These are phyloP conservation scores for Ophiosphaerella narmari DNA, from an alignment of 2,329 filamentous ascomycete genomes.

Conservation along the genomic window DNA sequence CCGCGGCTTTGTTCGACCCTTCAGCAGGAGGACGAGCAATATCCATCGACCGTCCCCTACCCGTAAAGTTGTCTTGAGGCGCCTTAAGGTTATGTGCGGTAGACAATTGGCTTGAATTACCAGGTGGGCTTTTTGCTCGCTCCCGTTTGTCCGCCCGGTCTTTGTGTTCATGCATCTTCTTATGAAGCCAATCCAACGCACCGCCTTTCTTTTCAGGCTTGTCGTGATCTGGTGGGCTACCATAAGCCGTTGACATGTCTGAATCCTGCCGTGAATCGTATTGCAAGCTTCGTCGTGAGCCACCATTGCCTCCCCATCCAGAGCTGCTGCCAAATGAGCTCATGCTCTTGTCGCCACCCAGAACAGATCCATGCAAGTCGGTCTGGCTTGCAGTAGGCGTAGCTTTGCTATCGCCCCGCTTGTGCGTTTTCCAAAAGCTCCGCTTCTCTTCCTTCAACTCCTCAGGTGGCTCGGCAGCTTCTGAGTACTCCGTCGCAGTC, in stretches of 20 bases:
- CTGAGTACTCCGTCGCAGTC: constrained; percentile 76
- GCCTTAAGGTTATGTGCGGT: constrained; percentile 24
- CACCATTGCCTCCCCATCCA: constrained; percentile 28
- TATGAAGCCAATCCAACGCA: constrained; percentile 67
- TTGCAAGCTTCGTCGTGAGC: constrained; percentile 36
- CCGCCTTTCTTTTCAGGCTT: constrained; percentile 59
- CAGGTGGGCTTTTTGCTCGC: constrained; percentile 57
- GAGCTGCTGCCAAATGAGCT: constrained; percentile 45
- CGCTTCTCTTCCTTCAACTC: constrained; percentile 64
- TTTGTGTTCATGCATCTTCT: constrained; percentile 65
- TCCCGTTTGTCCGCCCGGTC: constrained; percentile 59
- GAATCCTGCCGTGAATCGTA: constrained; percentile 35
- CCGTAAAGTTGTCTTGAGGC: constrained; percentile 19
- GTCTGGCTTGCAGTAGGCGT: constrained; percentile 44
- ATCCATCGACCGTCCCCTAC: constrained; percentile 36
- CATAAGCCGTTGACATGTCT: constrained; percentile 38
- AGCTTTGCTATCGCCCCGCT: constrained; percentile 40
- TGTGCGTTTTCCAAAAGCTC: constrained; percentile 72
- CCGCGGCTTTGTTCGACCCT: constrained; percentile 24
- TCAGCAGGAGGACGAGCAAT: constrained; percentile 20
- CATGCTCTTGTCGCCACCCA: constrained; percentile 46
- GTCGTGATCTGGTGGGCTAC: constrained; percentile 36
- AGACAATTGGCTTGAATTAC: constrained; percentile 28
- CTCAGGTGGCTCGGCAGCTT: constrained; percentile 72
- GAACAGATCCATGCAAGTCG: constrained; percentile 42